These are phyloP conservation scores for Penicillium sp. DNA, from an alignment of 2,329 filamentous ascomycete genomes.

Conservation along the genomic window DNA sequence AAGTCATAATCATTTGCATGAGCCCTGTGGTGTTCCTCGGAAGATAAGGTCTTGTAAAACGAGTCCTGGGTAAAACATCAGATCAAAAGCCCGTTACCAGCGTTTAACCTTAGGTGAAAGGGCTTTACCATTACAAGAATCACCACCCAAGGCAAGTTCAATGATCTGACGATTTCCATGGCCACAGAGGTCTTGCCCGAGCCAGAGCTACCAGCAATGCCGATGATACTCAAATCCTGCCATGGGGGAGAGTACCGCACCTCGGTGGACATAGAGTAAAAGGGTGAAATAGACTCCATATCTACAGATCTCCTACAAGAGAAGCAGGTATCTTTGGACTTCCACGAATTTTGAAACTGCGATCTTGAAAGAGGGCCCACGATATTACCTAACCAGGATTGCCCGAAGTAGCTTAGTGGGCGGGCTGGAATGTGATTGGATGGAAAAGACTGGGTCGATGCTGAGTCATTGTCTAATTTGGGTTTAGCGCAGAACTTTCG, in stretches of 20 bases:
- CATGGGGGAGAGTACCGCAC: conserved; percentile 91
- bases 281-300: conserved; percentile 43
- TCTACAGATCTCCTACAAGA: conserved; percentile 3
- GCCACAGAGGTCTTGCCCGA: conserved; percentile 95
- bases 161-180: conserved; percentile 81
- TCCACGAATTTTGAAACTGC: not conserved
- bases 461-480: conserved; percentile 1
- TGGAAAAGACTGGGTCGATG: not conserved
- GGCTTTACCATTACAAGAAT: conserved; percentile 86
- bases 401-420: conserved; percentile 1
- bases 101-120: not conserved
- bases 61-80: conserved; percentile 67
- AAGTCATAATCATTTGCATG: conserved; percentile 95
- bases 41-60: conserved; percentile 87
- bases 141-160: conserved; percentile 96
- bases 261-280: conserved; percentile 37
- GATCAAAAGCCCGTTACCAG: not conserved
- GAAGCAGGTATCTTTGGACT: conserved; percentile 1
- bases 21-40: conserved; percentile 75
- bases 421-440: not conserved
- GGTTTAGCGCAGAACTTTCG: conserved; percentile 31
- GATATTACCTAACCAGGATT: conserved; percentile 2
- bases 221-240: conserved; percentile 95
- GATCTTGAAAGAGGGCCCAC: not conserved
- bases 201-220: conserved; percentile 90